Percentiles rank a stretch among this genome's conserved stretches.
These are phyloP conservation scores for Candida incommunis DNA, from an alignment of 805 yeast genomes.

Conservation along the genomic window DNA sequence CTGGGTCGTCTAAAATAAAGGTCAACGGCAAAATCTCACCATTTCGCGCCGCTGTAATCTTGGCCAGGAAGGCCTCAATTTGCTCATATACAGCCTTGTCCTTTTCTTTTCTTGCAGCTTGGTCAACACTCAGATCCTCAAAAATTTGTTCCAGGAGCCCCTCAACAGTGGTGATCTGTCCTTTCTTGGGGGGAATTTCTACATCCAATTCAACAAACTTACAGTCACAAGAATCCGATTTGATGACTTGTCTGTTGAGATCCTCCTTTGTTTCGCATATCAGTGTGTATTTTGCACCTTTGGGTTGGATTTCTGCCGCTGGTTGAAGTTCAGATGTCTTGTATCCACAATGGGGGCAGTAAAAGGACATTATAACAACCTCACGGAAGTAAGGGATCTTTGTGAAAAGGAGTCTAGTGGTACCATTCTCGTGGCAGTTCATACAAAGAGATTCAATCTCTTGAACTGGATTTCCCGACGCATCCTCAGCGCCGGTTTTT, in stretches of 20 bases:
- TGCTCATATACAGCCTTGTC: constrained; percentile 68
- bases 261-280: constrained; percentile 58
- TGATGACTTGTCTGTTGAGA: constrained; percentile 80
- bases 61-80: constrained; percentile 51
- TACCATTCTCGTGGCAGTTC: constrained; percentile 84
- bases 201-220: constrained; percentile 73
- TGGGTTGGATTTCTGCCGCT: constrained; percentile 84
- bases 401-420: constrained; percentile 71
- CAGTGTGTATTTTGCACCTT: constrained; percentile 63
- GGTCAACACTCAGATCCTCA: constrained; percentile 67
- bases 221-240: constrained; percentile 74
- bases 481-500: constrained; percentile 66
- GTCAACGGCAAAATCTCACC: constrained; percentile 70
- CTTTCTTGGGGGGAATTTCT: constrained; percentile 91
- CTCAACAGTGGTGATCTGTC: constrained; percentile 85
- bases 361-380: constrained; percentile 85
- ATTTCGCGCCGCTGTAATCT: constrained; percentile 43
- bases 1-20: constrained; percentile 74
- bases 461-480: constrained; percentile 87
- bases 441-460: constrained; percentile 91
- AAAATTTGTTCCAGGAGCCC: constrained; percentile 77
- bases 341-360: constrained; percentile 88
- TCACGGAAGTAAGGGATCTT: constrained; percentile 86
- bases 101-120: constrained; percentile 55
- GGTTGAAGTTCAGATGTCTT: constrained; percentile 89